These are phyloP conservation scores for Penicillium sp. DNA, from an alignment of 2,329 filamentous ascomycete genomes.

Conservation along the genomic window DNA sequence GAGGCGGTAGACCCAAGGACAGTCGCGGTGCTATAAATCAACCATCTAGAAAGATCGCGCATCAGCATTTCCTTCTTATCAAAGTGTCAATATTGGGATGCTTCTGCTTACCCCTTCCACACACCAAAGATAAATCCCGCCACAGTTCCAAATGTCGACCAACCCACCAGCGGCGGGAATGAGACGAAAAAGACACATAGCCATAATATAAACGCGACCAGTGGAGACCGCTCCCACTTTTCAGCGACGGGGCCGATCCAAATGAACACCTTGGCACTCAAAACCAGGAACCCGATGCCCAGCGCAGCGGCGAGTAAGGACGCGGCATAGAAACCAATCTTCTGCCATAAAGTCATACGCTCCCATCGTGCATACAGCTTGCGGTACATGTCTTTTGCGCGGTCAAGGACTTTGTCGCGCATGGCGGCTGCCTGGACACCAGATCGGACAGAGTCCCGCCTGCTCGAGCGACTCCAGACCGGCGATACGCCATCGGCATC, in stretches of 20 bases:
- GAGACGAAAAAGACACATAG: conserved; percentile 67
- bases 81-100: not conserved
- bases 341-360: conserved; percentile 52
- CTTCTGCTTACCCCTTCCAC: conserved; percentile 59
- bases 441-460: conserved; percentile 37
- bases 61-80: conserved; percentile 4
- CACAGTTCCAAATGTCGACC: conserved; percentile 68
- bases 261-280: conserved; percentile 73
- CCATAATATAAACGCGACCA: conserved; percentile 73
- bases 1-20: conserved; percentile 70
- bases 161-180: conserved; percentile 84
- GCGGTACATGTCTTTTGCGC: conserved; percentile 32
- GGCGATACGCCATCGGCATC: conserved; percentile 39
- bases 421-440: conserved; percentile 29
- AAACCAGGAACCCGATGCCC: conserved; percentile 65
- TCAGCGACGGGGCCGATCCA: conserved; percentile 67
- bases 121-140: conserved; percentile 68
- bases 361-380: conserved; percentile 33
- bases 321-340: conserved; percentile 52
- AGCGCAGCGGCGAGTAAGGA: conserved; percentile 51
- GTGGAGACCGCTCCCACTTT: conserved; percentile 67
- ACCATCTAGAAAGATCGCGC: conserved; percentile 58
- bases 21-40: conserved; percentile 72
- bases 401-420: conserved; percentile 38
- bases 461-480: conserved; percentile 48